These are phyloP conservation scores for Arthrobotrys megalospora DNA, from an alignment of 2,329 filamentous ascomycete genomes.

Conservation along the genomic window DNA sequence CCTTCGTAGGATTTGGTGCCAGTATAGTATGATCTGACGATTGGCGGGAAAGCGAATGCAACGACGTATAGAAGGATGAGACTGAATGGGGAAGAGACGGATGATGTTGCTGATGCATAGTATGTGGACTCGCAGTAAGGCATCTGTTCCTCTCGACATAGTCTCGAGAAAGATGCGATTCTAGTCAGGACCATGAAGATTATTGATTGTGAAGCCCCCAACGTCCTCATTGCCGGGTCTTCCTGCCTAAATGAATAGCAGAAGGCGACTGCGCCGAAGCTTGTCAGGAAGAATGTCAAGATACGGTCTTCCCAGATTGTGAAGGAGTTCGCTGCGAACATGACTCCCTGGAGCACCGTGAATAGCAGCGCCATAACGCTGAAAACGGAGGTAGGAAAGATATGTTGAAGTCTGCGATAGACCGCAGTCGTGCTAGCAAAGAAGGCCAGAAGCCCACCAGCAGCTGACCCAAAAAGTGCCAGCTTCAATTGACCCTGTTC, in stretches of 20 bases:
- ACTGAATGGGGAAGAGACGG: conserved; percentile 93
- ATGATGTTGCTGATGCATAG: conserved; percentile 91
- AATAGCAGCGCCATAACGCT: conserved; percentile 87
- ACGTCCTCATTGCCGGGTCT: conserved; percentile 76
- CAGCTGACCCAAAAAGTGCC: conserved; percentile 68
- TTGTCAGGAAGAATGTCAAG: conserved; percentile 88
- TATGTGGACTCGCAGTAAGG: conserved; percentile 95
- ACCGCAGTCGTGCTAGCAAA: conserved; percentile 66
- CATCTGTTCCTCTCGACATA: conserved; percentile 99
- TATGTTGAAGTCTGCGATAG: conserved; percentile 67
- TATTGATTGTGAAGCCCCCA: conserved; percentile 87
- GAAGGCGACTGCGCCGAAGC: conserved; percentile 84
- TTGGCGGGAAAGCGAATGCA: conserved; percentile 77
- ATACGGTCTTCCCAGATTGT: conserved; percentile 99
- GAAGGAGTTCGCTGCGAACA: conserved; percentile 97
- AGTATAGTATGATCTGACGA: conserved; percentile 83
- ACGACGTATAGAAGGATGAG: conserved; percentile 83
- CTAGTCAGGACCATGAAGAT: conserved; percentile 85
- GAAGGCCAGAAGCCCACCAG: conserved; percentile 69
- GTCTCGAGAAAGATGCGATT: conserved; percentile 85
- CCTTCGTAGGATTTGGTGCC: conserved; percentile 91
- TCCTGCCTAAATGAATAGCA: conserved; percentile 82
- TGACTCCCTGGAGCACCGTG: conserved; percentile 87
- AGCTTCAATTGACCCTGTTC: conserved; percentile 64
- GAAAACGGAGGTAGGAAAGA: conserved; percentile 84